Conservation (phyloP, 2,329 filamentous ascomycete genomes). For the Aspergillus hortae region DNA sequence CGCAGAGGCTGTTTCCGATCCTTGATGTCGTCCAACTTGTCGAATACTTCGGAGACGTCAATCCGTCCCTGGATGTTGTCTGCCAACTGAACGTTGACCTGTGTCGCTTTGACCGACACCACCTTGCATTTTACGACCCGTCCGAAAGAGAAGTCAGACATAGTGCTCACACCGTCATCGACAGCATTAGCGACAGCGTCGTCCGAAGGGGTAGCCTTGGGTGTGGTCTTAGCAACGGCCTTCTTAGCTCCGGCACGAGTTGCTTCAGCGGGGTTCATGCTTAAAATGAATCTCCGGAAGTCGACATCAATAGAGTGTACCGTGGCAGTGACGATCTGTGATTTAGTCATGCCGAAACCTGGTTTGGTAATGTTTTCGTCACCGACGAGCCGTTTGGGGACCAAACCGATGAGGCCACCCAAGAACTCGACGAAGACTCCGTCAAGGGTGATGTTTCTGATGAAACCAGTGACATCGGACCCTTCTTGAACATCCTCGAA, state of each 20-base stretch:
- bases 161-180: constrained; percentile 60
- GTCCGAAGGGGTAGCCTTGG: constrained; percentile 37
- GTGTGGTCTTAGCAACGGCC: constrained; percentile 15
- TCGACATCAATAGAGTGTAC: constrained; percentile 70
- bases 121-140: constrained; percentile 72
- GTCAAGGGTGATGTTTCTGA: constrained; percentile 77
- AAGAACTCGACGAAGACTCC: constrained; percentile 88
- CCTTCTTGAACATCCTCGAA: constrained; percentile 71
- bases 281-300: constrained; percentile 66
- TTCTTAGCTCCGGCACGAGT: constrained; percentile 48
- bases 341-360: constrained; percentile 74
- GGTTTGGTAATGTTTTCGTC: constrained; percentile 64
- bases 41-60: constrained; percentile 86
- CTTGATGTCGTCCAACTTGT: constrained; percentile 80
- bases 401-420: constrained; percentile 69
- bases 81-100: constrained; percentile 84
- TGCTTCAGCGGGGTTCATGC: constrained; percentile 50
- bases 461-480: constrained; percentile 69
- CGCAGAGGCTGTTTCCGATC: constrained; percentile 77
- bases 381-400: constrained; percentile 75
- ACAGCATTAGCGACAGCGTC: constrained; percentile 53
- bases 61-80: constrained; percentile 90
- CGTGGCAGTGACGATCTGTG: constrained; percentile 70
- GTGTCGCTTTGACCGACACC: constrained; percentile 81
- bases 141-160: constrained; percentile 73